Conservation (phyloP, 108 stramenopile genomes). For the Parietichytrium sp. region DNA sequence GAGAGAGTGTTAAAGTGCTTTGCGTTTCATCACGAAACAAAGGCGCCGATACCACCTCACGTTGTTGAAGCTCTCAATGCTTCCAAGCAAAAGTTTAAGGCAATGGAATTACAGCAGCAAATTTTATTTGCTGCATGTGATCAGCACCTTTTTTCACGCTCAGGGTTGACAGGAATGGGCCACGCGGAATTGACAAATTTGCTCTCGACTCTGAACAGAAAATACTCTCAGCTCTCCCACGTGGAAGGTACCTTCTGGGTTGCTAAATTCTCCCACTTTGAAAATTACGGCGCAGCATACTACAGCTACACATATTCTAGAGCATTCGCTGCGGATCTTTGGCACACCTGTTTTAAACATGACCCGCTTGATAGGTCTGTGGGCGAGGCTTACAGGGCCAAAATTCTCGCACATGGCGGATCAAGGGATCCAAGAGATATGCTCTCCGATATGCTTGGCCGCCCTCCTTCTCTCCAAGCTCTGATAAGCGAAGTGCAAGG, state of each 20-base stretch:
- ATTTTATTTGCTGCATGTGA: constrained; percentile 55
- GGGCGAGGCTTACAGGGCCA: constrained; percentile 49
- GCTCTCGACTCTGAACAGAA: constrained; percentile 19
- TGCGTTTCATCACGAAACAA: constrained; percentile 49
- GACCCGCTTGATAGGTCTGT: constrained; percentile 52
- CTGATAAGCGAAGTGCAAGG: neutral
- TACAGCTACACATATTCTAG: constrained; percentile 58
- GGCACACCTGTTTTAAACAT: constrained; percentile 51
- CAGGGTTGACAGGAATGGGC: too few relatives aligned
- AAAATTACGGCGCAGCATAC: constrained; percentile 56
- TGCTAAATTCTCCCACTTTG: constrained; percentile 47
- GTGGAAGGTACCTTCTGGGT: neutral
- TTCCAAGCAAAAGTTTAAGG: constrained; percentile 46
- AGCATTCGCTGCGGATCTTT: constrained; percentile 58
- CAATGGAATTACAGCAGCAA: constrained; percentile 50
- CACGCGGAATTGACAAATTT: neutral
- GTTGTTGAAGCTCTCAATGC: constrained; percentile 40
- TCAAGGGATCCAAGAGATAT: constrained; percentile 52
- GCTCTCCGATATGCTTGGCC: constrained; percentile 49
- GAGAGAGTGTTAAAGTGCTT: constrained; percentile 41
- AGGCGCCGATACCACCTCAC: constrained; percentile 40
- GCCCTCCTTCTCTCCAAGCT: constrained; percentile 5
- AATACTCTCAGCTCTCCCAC: constrained; percentile 38
- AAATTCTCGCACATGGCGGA: constrained; percentile 51
- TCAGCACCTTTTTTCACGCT: constrained; percentile 56